Evolutionary conservation across 2,329 filamentous ascomycete species (phyloP).

Genomic region (Ceratocystiopsis brevicomis): DNA sequence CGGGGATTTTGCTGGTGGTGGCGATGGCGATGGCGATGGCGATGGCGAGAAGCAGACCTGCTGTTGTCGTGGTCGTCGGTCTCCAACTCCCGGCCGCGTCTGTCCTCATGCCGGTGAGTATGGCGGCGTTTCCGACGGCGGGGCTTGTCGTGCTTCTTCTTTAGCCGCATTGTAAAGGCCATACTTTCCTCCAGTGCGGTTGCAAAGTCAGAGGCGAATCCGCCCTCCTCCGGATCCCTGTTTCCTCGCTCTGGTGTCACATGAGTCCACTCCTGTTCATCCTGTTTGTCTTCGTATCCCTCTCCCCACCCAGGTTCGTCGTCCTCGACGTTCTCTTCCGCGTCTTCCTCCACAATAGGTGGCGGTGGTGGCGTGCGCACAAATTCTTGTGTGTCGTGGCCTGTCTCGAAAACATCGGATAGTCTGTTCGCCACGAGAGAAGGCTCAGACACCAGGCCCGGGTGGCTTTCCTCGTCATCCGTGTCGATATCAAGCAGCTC

Average conservation of each 20-base stretch:
- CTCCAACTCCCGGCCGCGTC: too few relatives aligned
- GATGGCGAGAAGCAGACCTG: conserved; percentile 5
- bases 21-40: conserved; percentile 9
- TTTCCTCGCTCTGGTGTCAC: too few relatives aligned
- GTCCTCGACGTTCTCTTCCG: conserved; percentile 11
- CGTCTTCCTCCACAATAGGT: conserved; percentile 10
- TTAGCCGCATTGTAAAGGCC: conserved; percentile 27
- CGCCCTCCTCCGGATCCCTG: conserved; percentile 9
- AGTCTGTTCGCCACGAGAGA: background rate
- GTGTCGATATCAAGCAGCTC: conserved; percentile 26
- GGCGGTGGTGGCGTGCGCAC: conserved; percentile 4
- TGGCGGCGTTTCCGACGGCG: too few relatives aligned
- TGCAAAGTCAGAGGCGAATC: conserved; percentile 17
- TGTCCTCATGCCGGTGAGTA: too few relatives aligned
- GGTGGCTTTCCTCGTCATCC: conserved; percentile 19
- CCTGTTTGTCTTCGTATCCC: conserved; percentile 9
- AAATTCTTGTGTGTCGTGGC: background rate
- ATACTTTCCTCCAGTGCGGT: conserved; percentile 16
- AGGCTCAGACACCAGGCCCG: conserved; percentile 5
- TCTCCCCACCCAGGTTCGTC: conserved; percentile 10
- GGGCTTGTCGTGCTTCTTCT: conserved; percentile 20
- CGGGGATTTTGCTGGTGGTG: conserved; percentile 6
- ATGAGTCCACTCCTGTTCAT: background rate
- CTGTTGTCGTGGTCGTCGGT: too few relatives aligned
- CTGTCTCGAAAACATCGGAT: too few relatives aligned